These are phyloP conservation scores for Coccinonectria pachysandricola DNA, from an alignment of 2,329 filamentous ascomycete genomes.

Conservation along the genomic window DNA sequence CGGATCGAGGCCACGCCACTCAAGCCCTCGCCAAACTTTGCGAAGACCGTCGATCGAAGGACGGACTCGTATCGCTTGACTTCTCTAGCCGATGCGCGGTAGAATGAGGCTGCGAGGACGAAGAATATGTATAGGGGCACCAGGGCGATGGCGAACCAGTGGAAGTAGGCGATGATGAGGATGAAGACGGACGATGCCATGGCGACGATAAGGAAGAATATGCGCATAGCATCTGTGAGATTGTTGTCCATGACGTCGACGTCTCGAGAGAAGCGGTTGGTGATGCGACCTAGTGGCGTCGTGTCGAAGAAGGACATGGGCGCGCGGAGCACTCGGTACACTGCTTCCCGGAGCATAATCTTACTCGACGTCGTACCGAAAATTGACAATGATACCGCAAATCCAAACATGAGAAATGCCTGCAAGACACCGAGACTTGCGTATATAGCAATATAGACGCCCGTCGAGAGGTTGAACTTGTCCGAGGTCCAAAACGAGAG, in stretches of 20 bases:
- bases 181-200: slow-evolving; percentile 78
- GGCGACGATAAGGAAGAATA: slow-evolving; percentile 79
- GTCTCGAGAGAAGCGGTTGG: slow-evolving; percentile 91
- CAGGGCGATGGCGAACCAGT: slow-evolving; percentile 64
- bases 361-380: slow-evolving; percentile 75
- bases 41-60: slow-evolving; percentile 77
- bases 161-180: slow-evolving; percentile 89
- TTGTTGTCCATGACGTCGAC: slow-evolving; percentile 96
- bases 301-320: slow-evolving; percentile 96
- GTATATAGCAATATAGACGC: slow-evolving; percentile 62
- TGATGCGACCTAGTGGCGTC: slow-evolving; percentile 87
- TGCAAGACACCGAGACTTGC: slow-evolving; percentile 63
- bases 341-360: slow-evolving; percentile 69
- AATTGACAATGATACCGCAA: slow-evolving; percentile 67
- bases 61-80: slow-evolving; percentile 91
- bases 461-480: slow-evolving; percentile 57
- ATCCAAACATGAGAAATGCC: slow-evolving; percentile 66
- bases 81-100: slow-evolving; percentile 82
- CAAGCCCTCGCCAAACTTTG: slow-evolving; percentile 83
- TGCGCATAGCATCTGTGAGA: slow-evolving; percentile 77
- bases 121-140: slow-evolving; percentile 64
- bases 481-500: slow-evolving; percentile 87
- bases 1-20: slow-evolving; percentile 76
- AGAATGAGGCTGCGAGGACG: slow-evolving; percentile 74
- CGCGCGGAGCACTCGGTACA: slow-evolving; percentile 61